Base-by-base conservation (phyloP, 352 stramenopile genomes). In the Aphanomyces astaci region DNA sequence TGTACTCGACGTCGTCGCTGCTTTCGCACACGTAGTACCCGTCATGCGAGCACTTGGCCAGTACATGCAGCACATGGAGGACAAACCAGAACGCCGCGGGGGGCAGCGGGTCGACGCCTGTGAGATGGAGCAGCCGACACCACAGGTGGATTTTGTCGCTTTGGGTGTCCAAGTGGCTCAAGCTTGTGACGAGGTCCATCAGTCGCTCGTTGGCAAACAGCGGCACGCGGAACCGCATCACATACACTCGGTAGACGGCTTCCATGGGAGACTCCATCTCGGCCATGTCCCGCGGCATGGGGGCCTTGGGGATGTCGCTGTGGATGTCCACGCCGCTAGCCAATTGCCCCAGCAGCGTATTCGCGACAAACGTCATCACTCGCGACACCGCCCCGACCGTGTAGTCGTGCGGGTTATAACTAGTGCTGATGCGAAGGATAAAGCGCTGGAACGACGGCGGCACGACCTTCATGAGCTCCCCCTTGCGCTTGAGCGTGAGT, bases 61-160 rank as follows among this genome's bases (percentile, higher is more conserved):
- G 66, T 2, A 83, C 65, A 31, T 84, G 76, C 0, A 82, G 40
- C 1, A 76, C 68, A 69, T 84, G 82, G 1, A 87, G 55, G 9
- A 78, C 68, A 51, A 87, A 87, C 79, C 79, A 87, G 27, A 82
- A 81, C n/a, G 76, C 77, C 30, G 77, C 75, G 0, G 51, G 45
- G 3, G 75, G 57, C 10, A 87, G 71, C 13, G 71, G 33, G 3
- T 77, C 70, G 32, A 81, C 76, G 11, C 77, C 79, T 2, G 74
- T 68, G 10, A 87, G 59, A 2, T 72, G 64, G 22, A 87, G 31
- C 4, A 87, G 53, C 2, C 75, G 72, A 31, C 72, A 80, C 55
- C 83, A 87, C 10, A 87, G 70, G 46, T 78, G 57, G 10, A 87
- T 76, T 48, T 87, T 87, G 72, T 73, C 76, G 62, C 79, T 87